phyloP scores from a whole-genome alignment of 805 yeast species.

The Maudiozyma serrabonitensis region DNA sequence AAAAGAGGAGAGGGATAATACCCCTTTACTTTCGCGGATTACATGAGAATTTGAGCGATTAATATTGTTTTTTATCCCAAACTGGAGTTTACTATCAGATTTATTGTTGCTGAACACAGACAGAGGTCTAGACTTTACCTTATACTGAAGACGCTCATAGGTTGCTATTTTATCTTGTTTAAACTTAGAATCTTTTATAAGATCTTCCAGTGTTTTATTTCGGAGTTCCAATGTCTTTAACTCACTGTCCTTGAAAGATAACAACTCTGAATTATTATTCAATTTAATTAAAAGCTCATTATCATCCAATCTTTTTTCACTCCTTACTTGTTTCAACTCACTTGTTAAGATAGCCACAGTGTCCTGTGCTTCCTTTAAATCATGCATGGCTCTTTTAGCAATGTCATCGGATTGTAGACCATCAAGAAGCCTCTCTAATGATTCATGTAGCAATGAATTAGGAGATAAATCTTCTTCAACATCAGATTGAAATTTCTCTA shows the following conservation, averaged over 20 bases:
- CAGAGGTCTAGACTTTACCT: constrained; percentile 5
- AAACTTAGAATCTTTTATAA: constrained; percentile 23
- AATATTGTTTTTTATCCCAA: background rate
- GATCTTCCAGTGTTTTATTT: constrained; percentile 54
- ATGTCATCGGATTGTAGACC: constrained; percentile 77
- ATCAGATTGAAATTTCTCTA: constrained; percentile 43
- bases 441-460: constrained; percentile 63
- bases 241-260: constrained; percentile 47
- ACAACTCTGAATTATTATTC: constrained; percentile 50
- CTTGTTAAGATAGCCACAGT: constrained; percentile 46
- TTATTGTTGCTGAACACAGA: constrained; percentile 15
- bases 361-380: constrained; percentile 36
- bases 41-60: background rate
- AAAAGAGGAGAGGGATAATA: constrained; percentile 17
- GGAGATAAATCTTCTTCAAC: constrained; percentile 31
- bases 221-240: constrained; percentile 42
- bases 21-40: constrained; percentile 13
- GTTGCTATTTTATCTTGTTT: constrained; percentile 13
- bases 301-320: constrained; percentile 51
- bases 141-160: constrained; percentile 10
- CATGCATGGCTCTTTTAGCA: constrained; percentile 67
- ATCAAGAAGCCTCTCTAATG: constrained; percentile 63
- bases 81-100: background rate
- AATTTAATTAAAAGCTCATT: constrained; percentile 46
- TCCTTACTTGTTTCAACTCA: constrained; percentile 52